A percentile compares a stretch with the other conserved stretches of the same genome.
phyloP scores from a whole-genome alignment of 352 stramenopile species.

The Phytophthora nicotianae region DNA sequence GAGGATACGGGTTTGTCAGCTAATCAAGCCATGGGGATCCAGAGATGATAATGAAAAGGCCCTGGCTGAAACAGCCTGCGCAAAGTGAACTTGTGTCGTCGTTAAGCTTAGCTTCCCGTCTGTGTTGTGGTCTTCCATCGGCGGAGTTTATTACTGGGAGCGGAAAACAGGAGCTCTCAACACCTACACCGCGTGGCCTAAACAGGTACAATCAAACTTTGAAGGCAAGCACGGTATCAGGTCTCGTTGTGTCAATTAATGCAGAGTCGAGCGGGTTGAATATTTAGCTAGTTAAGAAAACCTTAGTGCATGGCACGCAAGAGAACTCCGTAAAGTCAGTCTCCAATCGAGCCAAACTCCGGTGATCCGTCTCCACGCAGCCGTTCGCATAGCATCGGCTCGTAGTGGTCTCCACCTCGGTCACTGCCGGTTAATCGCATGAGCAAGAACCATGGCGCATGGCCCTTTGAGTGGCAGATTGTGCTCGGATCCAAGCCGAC shows the following conservation, averaged over 20 bases:
- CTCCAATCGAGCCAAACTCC: constrained; percentile 85
- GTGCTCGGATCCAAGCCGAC: constrained; percentile 43
- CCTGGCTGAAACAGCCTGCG: constrained; percentile 33
- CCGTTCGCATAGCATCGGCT: constrained; percentile 86
- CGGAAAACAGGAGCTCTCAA: too few relatives aligned
- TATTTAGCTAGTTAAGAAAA: constrained; percentile 44
- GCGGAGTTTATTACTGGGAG: constrained; percentile 11
- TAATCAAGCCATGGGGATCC: constrained; percentile 16
- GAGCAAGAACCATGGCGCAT: constrained; percentile 86
- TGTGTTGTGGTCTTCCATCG: constrained; percentile 6
- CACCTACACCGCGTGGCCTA: too few relatives aligned
- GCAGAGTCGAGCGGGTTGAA: constrained; percentile 5
- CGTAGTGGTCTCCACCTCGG: constrained; percentile 87
- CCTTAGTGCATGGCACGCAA: constrained; percentile 9
- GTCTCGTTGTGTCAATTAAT: neutral
- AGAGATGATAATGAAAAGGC: constrained; percentile 42
- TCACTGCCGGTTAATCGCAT: constrained; percentile 88
- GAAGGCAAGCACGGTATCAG: too few relatives aligned
- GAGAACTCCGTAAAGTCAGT: constrained; percentile 37
- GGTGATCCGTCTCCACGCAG: constrained; percentile 82
- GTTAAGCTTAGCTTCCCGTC: constrained; percentile 13
- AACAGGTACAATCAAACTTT: too few relatives aligned
- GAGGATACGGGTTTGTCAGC: constrained; percentile 3
- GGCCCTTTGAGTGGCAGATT: constrained; percentile 72
- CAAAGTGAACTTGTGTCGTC: constrained; percentile 35